Conservation (phyloP, 2,329 filamentous ascomycete species). For the Emmonsiellopsis sp. region DNA sequence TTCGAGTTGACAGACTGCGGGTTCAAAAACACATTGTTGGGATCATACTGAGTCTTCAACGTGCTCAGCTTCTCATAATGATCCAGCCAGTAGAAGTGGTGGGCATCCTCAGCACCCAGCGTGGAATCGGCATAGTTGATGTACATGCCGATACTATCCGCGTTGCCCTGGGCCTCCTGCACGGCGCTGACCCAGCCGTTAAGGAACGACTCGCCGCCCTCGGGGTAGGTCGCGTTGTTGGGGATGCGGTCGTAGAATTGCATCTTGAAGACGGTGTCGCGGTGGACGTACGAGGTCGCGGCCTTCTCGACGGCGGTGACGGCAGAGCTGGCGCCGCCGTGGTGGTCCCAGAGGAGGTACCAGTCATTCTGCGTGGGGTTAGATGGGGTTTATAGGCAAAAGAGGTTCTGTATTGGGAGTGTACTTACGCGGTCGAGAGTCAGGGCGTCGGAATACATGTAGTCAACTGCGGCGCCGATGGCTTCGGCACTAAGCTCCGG, state of each 20-base stretch:
- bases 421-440: background rate
- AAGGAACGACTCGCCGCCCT: slow-evolving; percentile 33
- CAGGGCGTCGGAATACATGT: background rate
- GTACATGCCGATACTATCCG: slow-evolving; percentile 42
- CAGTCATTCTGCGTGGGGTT: slow-evolving; percentile 22
- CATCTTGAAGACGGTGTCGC: slow-evolving; percentile 52
- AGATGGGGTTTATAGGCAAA: background rate
- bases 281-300: slow-evolving; percentile 50
- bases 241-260: slow-evolving; percentile 45
- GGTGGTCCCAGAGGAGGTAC: slow-evolving; percentile 51
- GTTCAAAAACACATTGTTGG: slow-evolving; percentile 45
- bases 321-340: slow-evolving; percentile 42
- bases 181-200: slow-evolving; percentile 37
- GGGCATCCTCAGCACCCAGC: slow-evolving; percentile 27
- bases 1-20: slow-evolving; percentile 34
- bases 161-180: slow-evolving; percentile 25
- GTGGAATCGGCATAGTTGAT: slow-evolving; percentile 50
- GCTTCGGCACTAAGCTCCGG: background rate
- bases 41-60: slow-evolving; percentile 44
- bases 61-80: slow-evolving; percentile 37
- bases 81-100: slow-evolving; percentile 43
- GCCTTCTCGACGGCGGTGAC: slow-evolving; percentile 44
- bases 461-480: background rate
- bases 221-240: slow-evolving; percentile 18
- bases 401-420: background rate